Percentiles rank a stretch among this genome's conserved stretches.
These are phyloP conservation scores for Moesziomyces sp. DNA, from an alignment of 1,284 basidiomycete species.

Conservation along the genomic window DNA sequence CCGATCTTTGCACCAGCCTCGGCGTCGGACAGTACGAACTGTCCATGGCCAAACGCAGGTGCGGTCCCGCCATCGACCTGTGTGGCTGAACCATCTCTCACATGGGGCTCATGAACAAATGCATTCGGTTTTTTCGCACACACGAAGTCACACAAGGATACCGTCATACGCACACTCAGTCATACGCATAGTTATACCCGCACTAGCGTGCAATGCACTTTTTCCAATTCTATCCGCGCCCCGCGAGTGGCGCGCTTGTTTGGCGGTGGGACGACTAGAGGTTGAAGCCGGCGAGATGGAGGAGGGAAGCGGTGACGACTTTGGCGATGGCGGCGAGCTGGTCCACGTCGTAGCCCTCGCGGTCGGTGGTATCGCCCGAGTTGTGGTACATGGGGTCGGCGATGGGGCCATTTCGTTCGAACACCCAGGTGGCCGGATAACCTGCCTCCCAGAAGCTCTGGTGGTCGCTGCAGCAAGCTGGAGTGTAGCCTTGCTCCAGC, in stretches of 20 bases:
- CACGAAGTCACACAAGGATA: too few relatives aligned
- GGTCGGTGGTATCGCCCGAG: slow-evolving; percentile 56
- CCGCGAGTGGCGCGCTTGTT: too few relatives aligned
- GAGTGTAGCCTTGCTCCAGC: slow-evolving; percentile 44
- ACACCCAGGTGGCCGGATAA: slow-evolving; percentile 61
- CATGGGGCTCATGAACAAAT: too few relatives aligned
- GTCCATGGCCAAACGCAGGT: slow-evolving; percentile 22
- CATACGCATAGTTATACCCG: slow-evolving; percentile 15
- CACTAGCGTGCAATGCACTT: slow-evolving; percentile 4
- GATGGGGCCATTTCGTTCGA: slow-evolving; percentile 67
- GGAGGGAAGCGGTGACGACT: slow-evolving; percentile 56
- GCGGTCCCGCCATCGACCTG: slow-evolving; percentile 44
- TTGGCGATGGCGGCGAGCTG: slow-evolving; percentile 60
- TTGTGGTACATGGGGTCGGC: slow-evolving; percentile 67
- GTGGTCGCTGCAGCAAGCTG: slow-evolving; percentile 67
- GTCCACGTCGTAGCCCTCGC: slow-evolving; percentile 63
- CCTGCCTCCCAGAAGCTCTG: slow-evolving; percentile 60
- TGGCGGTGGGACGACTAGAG: neutral
- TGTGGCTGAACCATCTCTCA: slow-evolving; percentile 6
- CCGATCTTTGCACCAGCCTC: slow-evolving; percentile 13
- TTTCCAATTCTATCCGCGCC: too few relatives aligned
- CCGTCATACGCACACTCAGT: too few relatives aligned
- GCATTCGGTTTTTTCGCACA: neutral
- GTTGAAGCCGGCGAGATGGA: slow-evolving; percentile 41
- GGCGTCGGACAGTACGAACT: slow-evolving; percentile 39